Conservation (phyloP, 805 yeast species). For the Hanseniaspora clermontiae region DNA sequence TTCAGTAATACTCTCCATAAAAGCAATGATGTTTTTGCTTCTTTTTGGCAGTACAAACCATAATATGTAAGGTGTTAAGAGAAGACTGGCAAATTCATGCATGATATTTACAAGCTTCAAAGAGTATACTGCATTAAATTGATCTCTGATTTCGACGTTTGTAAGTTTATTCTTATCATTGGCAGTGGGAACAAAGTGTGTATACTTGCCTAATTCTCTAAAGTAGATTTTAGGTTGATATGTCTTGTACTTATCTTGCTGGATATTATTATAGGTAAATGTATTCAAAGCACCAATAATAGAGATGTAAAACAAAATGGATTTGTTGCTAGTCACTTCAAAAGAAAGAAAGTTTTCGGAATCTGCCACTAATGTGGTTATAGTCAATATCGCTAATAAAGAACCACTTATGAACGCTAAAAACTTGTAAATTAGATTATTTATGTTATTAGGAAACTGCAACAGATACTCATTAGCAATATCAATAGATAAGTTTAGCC, state of each 20-base stretch:
- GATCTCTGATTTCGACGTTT: slow-evolving; percentile 68
- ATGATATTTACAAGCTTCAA: slow-evolving; percentile 56
- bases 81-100: slow-evolving; percentile 68
- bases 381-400: slow-evolving; percentile 72
- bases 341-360: slow-evolving; percentile 85
- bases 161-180: slow-evolving; percentile 76
- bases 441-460: slow-evolving; percentile 78
- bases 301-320: slow-evolving; percentile 79
- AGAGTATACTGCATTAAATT: slow-evolving; percentile 68
- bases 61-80: slow-evolving; percentile 78
- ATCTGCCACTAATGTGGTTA: slow-evolving; percentile 55
- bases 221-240: slow-evolving; percentile 89
- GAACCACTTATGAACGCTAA: slow-evolving; percentile 74
- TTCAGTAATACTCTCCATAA: slow-evolving; percentile 76
- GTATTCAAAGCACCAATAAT: slow-evolving; percentile 84
- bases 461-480: slow-evolving; percentile 75
- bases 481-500: slow-evolving; percentile 63
- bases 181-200: slow-evolving; percentile 67
- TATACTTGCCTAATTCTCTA: slow-evolving; percentile 64
- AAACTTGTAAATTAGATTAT: slow-evolving; percentile 44
- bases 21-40: slow-evolving; percentile 70
- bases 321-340: slow-evolving; percentile 69
- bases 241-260: slow-evolving; percentile 50
- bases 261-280: slow-evolving; percentile 50
- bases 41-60: slow-evolving; percentile 70